Evolutionary conservation across 148 eudicot genomes (phyloP).

Genomic region (Nepenthes gracilis): DNA sequence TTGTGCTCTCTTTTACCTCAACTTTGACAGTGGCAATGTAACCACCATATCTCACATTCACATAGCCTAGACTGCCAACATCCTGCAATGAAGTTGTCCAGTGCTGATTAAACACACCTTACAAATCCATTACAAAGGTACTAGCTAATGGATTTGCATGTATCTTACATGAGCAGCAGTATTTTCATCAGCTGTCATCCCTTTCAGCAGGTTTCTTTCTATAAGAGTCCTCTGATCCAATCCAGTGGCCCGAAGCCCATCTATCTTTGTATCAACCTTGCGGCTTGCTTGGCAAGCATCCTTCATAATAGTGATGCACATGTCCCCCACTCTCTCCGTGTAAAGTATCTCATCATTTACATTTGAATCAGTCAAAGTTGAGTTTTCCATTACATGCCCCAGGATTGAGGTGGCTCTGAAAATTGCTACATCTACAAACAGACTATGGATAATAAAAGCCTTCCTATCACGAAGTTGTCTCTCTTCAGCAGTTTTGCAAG

Average conservation of each 20-base stretch:
- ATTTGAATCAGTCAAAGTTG: conserved; percentile 18
- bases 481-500: conserved; percentile 94
- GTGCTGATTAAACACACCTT: background rate
- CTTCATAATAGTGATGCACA: conserved; percentile 51
- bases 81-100: conserved; percentile 41
- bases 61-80: conserved; percentile 71
- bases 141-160: background rate
- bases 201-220: conserved; percentile 85
- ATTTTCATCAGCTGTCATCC: conserved; percentile 98
- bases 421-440: conserved; percentile 95
- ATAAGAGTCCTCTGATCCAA: conserved; percentile 44
- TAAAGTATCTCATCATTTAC: conserved; percentile 29
- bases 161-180: conserved; percentile 95
- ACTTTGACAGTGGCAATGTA: conserved; percentile 77
- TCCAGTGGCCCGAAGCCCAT: conserved; percentile 76
- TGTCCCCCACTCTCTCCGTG: conserved; percentile 68
- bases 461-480: conserved; percentile 90
- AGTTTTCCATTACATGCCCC: conserved; percentile 43
- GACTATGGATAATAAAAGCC: conserved; percentile 90
- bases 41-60: conserved; percentile 80
- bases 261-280: conserved; percentile 92
- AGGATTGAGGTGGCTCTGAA: conserved; percentile 68
- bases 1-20: conserved; percentile 36
- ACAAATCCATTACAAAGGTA: conserved; percentile 4
- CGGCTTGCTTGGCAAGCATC: conserved; percentile 76